Base-by-base conservation (phyloP, 202 grass and related monocot genomes). In the Hordeum pubiflorum region DNA sequence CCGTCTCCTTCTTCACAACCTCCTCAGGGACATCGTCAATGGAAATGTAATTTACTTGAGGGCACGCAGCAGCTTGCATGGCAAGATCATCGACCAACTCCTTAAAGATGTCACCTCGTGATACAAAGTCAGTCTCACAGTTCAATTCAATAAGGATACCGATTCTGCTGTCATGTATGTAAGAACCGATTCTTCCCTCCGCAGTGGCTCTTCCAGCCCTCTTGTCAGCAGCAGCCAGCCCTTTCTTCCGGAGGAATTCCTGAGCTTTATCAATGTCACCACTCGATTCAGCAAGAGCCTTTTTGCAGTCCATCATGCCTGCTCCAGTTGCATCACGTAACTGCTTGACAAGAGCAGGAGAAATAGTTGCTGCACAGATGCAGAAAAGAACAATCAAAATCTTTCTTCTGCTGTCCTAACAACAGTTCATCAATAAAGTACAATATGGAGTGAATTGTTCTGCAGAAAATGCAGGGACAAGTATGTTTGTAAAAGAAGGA, bases 281-380 rank as follows among this genome's bases (percentile, higher is more conserved):
- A 10, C 70, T 87, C 66, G 91, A 90, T 82, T 86, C 92, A 69
- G 87, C 74, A 85, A 99, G 86, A 81, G 96, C 96, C 81, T 98
- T 99, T 86, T 99, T 99, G 75, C 96, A 99, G 83, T 99, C 96
- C 96, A 95, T 99, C 96, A 99, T 95, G 71, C 96, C 96, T 62
- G 90, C 96, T 69, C 96, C 96, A 43, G 92, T 99, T 89, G 90
- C 92, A 50, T 98, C 96, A 39, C 96, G 90, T 73, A 99, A 81
- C 91, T 99, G 92, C 84, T 95, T 99, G 70, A 99, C 96, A 86
- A 99, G 86, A 70, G 86, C 69, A 68, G 96, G 92, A 82, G 90
- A 88, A 76, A 95, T 91, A 62, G 83, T 99, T 71, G 82, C 90
- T 95, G 92, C 74, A 84, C 52, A 89, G 59, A 61, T 64, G 82